Base-by-base conservation (phyloP, 2,329 filamentous ascomycete genomes). In the Microcera coccophila region DNA sequence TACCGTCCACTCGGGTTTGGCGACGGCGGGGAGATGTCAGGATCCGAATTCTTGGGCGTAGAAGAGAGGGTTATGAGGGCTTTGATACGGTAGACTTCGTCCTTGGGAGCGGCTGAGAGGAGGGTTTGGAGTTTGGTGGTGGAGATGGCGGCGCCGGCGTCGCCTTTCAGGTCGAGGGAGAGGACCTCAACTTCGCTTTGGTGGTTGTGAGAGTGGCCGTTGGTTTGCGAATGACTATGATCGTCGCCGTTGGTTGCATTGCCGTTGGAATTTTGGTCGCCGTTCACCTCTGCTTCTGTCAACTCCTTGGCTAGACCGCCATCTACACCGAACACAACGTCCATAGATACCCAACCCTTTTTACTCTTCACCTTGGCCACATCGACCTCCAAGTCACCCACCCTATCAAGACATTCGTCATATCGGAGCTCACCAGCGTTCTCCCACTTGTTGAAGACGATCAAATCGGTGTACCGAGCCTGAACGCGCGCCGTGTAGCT, bases 41-140 rank as follows among this genome's bases (percentile, higher is more conserved):
- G 69, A 42, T 79, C 76, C 1, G 80, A 81, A 55, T 72, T 73
- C 15, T 54, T 52, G 8, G 80, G 70, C 0, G 67, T 57, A 1
- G 70, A 62, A 0, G 72, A 67, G 3, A 76, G 70, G 2, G 73
- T 73, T 11, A 80, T 57, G 9, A 81, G 69, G 10, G 79, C 87
- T 66, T 98, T 98, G 64, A 98, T 97, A 42, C 93, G 82, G 68
- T 97, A 98, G 9, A 95, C 81, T 61, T 97, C 90, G 52, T 98
- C 93, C 62, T 94, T 95, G 1, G 90, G 86, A 0, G 91, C 86
- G 0, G 79, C 67, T 36, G 75, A 72, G 22, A 97, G 75, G 2
- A 97, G 71, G 9, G 70, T 69, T 43, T 82, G 73, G 7, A 95
- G 75, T 49, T 84, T 75, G 42, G 80, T 72, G 1, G 81, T 72